Conservation (phyloP, 805 yeast genomes). For the Trichomonascus vanleenenianus region DNA sequence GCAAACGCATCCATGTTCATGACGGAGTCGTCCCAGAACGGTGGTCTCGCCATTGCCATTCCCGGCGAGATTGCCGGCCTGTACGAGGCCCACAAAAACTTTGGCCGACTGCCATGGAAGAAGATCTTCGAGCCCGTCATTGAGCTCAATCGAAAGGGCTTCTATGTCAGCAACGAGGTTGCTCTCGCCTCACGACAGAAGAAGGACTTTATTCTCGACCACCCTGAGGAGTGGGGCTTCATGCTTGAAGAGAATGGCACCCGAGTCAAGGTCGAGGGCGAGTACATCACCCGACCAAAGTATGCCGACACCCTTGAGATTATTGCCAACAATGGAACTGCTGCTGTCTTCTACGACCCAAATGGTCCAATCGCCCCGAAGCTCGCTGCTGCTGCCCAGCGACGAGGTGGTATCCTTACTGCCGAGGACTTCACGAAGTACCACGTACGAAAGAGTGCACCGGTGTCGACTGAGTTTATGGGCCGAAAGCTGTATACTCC, state of each 20-base stretch:
- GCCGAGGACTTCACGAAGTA: slow-evolving; percentile 62
- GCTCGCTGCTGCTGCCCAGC: slow-evolving; percentile 42
- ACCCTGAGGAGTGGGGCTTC: slow-evolving; percentile 29
- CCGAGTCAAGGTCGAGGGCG: slow-evolving; percentile 46
- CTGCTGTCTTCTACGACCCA: slow-evolving; percentile 77
- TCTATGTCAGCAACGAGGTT: slow-evolving; percentile 34
- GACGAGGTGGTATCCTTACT: slow-evolving; percentile 63
- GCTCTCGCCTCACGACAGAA: slow-evolving; percentile 37
- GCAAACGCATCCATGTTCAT: slow-evolving; percentile 62
- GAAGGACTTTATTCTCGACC: slow-evolving; percentile 20
- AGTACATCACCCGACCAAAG: slow-evolving; percentile 47
- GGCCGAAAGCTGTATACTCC: slow-evolving; percentile 46
- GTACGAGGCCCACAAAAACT: slow-evolving; percentile 48
- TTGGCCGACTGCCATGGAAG: slow-evolving; percentile 67
- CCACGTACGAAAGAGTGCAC: slow-evolving; percentile 39
- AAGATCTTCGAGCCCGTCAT: slow-evolving; percentile 72
- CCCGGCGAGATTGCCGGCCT: slow-evolving; percentile 92
- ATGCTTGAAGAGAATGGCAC: slow-evolving; percentile 14
- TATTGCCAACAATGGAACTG: slow-evolving; percentile 69
- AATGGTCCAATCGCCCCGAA: slow-evolving; percentile 61
- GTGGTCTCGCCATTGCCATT: slow-evolving; percentile 79
- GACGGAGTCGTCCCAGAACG: slow-evolving; percentile 47
- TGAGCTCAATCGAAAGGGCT: slow-evolving; percentile 57
- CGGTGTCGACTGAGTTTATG: slow-evolving; percentile 35
- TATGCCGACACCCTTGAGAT: slow-evolving; percentile 61